phyloP scores from a whole-genome alignment of 768 basidiomycete genomes.

The Hypsizygus marmoreus region DNA sequence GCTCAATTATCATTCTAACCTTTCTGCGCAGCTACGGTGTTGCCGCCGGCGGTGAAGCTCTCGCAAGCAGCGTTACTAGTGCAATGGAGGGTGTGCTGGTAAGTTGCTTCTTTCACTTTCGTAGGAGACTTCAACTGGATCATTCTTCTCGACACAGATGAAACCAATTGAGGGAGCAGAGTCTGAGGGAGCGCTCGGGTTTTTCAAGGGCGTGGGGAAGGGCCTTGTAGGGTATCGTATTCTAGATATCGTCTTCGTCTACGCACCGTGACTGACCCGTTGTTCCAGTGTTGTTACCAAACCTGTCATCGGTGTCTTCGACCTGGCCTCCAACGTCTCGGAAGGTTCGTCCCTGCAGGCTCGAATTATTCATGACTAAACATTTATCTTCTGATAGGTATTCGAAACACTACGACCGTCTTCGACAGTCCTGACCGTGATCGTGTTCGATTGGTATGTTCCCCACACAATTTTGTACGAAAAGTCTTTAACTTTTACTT shows the following conservation, averaged over 20 bases:
- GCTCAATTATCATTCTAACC: background rate
- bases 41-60: slow-evolving; percentile 89
- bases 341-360: slow-evolving; percentile 58
- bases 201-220: slow-evolving; percentile 97
- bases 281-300: slow-evolving; percentile 82
- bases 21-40: slow-evolving; percentile 78
- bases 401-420: slow-evolving; percentile 97
- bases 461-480: background rate
- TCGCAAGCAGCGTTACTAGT: slow-evolving; percentile 92
- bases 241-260: background rate
- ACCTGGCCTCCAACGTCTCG: slow-evolving; percentile 91
- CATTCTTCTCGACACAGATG: slow-evolving; percentile 51
- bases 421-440: slow-evolving; percentile 93
- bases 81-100: slow-evolving; percentile 96
- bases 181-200: slow-evolving; percentile 89
- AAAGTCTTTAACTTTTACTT: slow-evolving; percentile 4
- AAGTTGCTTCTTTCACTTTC: slow-evolving; percentile 6
- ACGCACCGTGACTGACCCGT: background rate
- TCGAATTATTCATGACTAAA: background rate
- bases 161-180: slow-evolving; percentile 98
- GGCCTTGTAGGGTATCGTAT: slow-evolving; percentile 83
- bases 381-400: slow-evolving; percentile 53
- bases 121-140: background rate
- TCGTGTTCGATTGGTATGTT: slow-evolving; percentile 69
- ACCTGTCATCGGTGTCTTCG: slow-evolving; percentile 95